phyloP scores from a whole-genome alignment of 2,329 filamentous ascomycete genomes.

The Ploettnerulaceae sp. region DNA sequence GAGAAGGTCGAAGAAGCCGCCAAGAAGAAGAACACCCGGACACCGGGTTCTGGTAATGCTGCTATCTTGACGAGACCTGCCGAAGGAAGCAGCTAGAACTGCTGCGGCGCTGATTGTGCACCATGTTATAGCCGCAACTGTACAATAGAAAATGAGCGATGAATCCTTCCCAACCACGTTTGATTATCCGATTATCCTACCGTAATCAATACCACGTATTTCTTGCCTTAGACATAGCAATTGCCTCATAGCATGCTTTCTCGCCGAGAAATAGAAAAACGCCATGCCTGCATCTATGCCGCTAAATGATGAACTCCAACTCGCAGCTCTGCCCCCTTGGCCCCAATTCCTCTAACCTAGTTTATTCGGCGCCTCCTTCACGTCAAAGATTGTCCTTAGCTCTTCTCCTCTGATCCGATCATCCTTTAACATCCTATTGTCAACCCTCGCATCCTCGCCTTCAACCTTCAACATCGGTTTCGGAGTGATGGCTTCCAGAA shows the following conservation, averaged over 20 bases:
- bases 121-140: slow-evolving; percentile 30
- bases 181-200: no score
- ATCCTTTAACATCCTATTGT: slow-evolving; percentile 89
- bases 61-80: slow-evolving; percentile 64
- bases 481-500: slow-evolving; percentile 81
- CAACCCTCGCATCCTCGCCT: slow-evolving; percentile 81
- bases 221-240: not conserved
- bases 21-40: slow-evolving; percentile 85
- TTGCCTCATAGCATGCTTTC: not conserved
- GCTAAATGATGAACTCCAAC: slow-evolving; percentile 30
- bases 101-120: slow-evolving; percentile 17
- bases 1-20: slow-evolving; percentile 99
- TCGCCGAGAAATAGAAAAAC: not conserved
- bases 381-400: slow-evolving; percentile 67
- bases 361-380: slow-evolving; percentile 68
- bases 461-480: slow-evolving; percentile 82
- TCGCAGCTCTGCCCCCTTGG: not conserved
- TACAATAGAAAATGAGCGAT: slow-evolving; percentile 35
- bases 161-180: slow-evolving; percentile 9
- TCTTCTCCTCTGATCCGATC: slow-evolving; percentile 62
- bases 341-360: slow-evolving; percentile 53
- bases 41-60: slow-evolving; percentile 63
- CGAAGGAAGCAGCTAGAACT: slow-evolving; percentile 24
- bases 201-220: no score
- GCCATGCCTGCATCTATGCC: slow-evolving; percentile 22